phyloP scores from a whole-genome alignment of 164 flowering plant species.

The Stephania japonica region DNA sequence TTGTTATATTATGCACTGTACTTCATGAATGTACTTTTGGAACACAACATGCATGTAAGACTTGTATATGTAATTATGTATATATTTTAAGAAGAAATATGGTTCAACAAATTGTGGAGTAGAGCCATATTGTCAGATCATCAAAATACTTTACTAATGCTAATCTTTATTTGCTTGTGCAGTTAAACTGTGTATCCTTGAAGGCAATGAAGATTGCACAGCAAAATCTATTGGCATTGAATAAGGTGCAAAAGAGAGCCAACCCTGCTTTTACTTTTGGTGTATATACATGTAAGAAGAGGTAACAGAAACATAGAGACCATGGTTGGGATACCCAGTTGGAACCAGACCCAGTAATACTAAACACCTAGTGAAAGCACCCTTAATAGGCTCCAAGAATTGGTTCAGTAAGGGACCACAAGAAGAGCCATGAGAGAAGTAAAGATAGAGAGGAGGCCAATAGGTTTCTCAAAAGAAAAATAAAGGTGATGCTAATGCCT shows the following conservation, averaged over 20 bases:
- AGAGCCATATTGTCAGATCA: not conserved
- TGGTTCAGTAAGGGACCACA: not conserved
- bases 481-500: not conserved
- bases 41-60: not conserved
- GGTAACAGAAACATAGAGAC: not conserved
- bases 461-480: slow-evolving; percentile 1
- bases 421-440: not conserved
- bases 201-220: not conserved
- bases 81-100: not conserved
- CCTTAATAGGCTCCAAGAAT: not conserved
- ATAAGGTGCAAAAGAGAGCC: too few relatives aligned
- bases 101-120: not conserved
- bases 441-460: not conserved
- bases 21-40: not conserved
- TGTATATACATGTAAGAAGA: not conserved
- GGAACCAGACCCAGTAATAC: not conserved
- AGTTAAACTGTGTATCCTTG: not conserved
- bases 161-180: not conserved
- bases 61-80: too few relatives aligned
- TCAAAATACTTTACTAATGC: not conserved
- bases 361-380: not conserved
- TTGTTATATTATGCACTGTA: not conserved
- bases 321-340: not conserved
- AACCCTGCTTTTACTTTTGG: too few relatives aligned
- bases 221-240: not conserved